Evolutionary conservation across 139 green algal genomes (phyloP), one percentile per base, ranked within the genome.

Genomic region (Zygnema cylindricum): DNA sequence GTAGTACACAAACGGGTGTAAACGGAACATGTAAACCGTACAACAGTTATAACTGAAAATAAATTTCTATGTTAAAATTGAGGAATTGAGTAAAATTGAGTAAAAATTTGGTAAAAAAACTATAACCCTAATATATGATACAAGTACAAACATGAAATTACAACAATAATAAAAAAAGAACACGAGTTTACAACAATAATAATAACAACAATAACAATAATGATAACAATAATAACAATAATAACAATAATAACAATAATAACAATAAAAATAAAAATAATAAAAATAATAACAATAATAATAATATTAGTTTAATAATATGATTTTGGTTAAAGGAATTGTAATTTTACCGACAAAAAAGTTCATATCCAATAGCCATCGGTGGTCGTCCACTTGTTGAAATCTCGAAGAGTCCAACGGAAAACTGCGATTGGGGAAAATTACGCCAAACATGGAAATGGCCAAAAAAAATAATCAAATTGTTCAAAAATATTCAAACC

Each of bases 401-500:
- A 91, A 91, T 35, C 54, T 30, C 2, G 82, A 86, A 42, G 86
- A 38, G 69, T 91, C 87, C 69, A 91, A 43, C n/a, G 55, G 42
- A 42, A 88, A 91, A 35, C 87, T 91, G 30, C 43, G 43, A 36
- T 82, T 82, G 25, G 87, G 87, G 32, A 91, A 91, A 16, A 90
- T 35, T 25, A 91, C 87, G 1, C 82, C 81, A 42, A 91, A 91
- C 82, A 91, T 90, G n/a, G n/a, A n/a, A n/a, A n/a, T n/a, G n/a
- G n/a, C n/a, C n/a, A n/a, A n/a, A n/a, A n/a, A n/a, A n/a, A n/a
- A n/a, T n/a, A n/a, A n/a, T n/a, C n/a, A n/a, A n/a, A n/a, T n/a
- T n/a, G n/a, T n/a, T n/a, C n/a, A n/a, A n/a, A n/a, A n/a, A n/a
- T n/a, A n/a, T n/a, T n/a, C n/a, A n/a, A n/a, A n/a, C n/a, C n/a